These are phyloP conservation scores for Colletotrichum tamarilloi DNA, from an alignment of 2,329 filamentous ascomycete species.

Conservation along the genomic window DNA sequence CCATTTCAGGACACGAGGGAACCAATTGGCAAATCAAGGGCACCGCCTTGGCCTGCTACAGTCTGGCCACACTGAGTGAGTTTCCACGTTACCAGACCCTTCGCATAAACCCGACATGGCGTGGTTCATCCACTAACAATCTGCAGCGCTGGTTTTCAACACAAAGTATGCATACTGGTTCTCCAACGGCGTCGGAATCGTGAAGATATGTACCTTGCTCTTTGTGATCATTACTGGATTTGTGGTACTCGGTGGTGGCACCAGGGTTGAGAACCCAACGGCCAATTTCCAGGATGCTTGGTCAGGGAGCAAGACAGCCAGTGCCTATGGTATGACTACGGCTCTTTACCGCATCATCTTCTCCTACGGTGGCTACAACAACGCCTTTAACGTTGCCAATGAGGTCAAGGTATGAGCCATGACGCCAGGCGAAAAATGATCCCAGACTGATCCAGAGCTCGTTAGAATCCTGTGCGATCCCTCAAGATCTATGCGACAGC, in stretches of 20 bases:
- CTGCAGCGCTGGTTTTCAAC: slow-evolving; percentile 40
- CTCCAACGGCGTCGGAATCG: slow-evolving; percentile 64
- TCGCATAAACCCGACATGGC: too few species aligned
- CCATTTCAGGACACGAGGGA: slow-evolving; percentile 60
- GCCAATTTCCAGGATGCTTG: slow-evolving; percentile 47
- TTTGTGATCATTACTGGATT: slow-evolving; percentile 16
- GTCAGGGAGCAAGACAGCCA: slow-evolving; percentile 19
- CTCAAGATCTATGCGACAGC: slow-evolving; percentile 61
- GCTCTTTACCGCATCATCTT: slow-evolving; percentile 27
- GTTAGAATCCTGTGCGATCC: slow-evolving; percentile 64
- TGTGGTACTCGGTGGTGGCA: slow-evolving; percentile 15
- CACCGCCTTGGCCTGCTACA: slow-evolving; percentile 72
- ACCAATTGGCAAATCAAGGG: slow-evolving; percentile 75
- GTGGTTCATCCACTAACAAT: not conserved
- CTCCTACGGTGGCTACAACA: slow-evolving; percentile 58
- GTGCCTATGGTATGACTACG: slow-evolving; percentile 17
- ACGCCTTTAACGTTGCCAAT: slow-evolving; percentile 71
- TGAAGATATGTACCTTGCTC: slow-evolving; percentile 63
- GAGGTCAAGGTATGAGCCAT: slow-evolving; percentile 55
- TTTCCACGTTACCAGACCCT: too few species aligned
- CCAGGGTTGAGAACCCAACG: slow-evolving; percentile 44
- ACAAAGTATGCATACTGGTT: slow-evolving; percentile 68
- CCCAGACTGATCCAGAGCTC: not conserved
- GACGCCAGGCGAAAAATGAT: not conserved
- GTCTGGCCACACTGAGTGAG: slow-evolving; percentile 52